Base-by-base conservation (phyloP, 768 basidiomycete genomes). In the Lactifluus hygrophoroides region DNA sequence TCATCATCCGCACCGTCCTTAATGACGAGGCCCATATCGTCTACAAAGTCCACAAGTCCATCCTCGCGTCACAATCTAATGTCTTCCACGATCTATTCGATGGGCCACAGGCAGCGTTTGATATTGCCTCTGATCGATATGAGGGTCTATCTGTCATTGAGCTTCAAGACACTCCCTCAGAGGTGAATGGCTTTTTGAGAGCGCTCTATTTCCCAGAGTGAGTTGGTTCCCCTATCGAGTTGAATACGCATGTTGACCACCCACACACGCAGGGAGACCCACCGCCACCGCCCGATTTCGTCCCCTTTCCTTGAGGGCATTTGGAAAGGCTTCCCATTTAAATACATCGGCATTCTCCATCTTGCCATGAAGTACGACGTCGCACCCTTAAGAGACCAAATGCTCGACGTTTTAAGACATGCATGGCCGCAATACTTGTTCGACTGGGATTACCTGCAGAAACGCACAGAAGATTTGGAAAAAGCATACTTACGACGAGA, bases 191-290 rank as follows among this genome's bases (percentile, higher is more conserved):
- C 17, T 63, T 64, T 50, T 44, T 63, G 28, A 61, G 52, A 35
- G 53, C 62, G 14, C 43, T 63, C 10, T 63, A 61, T 34, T 50
- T 56, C 32, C 59, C 62, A n/a, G 49, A 56, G 62, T 63, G 54
- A 49, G 62, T 34, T 37, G 7, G 10, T 21, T 23, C 16, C 17
- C 21, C 21, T 28, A 3, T 49, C 5, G 34, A 37, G 5, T 11
- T 9, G 1, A n/a, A 28, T 27, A 0, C 13, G 9, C 9, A 14
- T 16, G 23, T 34, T 56, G 2, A 60, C 35, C 7, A 17, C 13
- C 27, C 38, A 16, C 23, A 19, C 43, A 40, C 23, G 27, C 49
- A 60, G 59, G 37, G 59, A 60, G 49, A 60, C 54, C 9, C 54
- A 60, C 11, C 32, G 49, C 38, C 59, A 60, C 44, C 49, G 49